Conservation (phyloP, 371 early-diverging fungal species). For the Fennellomyces sp. region DNA sequence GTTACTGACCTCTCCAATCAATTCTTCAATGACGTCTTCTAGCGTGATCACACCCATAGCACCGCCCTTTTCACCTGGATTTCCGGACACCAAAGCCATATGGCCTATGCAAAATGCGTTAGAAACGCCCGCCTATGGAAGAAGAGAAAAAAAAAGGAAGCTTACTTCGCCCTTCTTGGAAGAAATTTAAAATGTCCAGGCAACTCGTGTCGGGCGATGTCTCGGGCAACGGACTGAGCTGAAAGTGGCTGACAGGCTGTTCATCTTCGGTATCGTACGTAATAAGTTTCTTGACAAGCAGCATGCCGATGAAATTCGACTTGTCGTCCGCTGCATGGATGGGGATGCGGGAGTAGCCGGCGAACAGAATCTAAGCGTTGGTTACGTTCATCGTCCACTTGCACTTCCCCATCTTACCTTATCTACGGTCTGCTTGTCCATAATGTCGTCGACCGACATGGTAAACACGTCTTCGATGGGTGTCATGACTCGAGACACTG, state of each 20-base stretch:
- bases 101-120: too few relatives aligned
- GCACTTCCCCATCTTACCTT: constrained; percentile 27
- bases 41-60: constrained; percentile 92
- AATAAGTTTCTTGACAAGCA: constrained; percentile 90
- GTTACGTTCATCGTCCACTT: too few relatives aligned
- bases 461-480: constrained; percentile 86
- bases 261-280: constrained; percentile 85
- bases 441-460: constrained; percentile 66
- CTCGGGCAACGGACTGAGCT: constrained; percentile 76
- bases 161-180: constrained; percentile 86
- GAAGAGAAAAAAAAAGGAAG: background rate
- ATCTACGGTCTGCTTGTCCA: constrained; percentile 71
- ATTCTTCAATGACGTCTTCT: constrained; percentile 97
- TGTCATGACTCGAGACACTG: constrained; percentile 88
- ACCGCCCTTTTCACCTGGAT: constrained; percentile 48
- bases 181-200: constrained; percentile 91
- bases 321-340: constrained; percentile 66
- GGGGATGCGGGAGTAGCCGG: constrained; percentile 92
- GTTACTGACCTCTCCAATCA: constrained; percentile 78
- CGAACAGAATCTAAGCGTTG: constrained; percentile 59
- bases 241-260: constrained; percentile 67
- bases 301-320: constrained; percentile 86
- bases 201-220: constrained; percentile 76
- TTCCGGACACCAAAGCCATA: constrained; percentile 74
- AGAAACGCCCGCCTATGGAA: too few relatives aligned